A percentile compares a stretch with the other conserved stretches of the same genome.
These are phyloP conservation scores for Xylaria palmicola DNA, from an alignment of 495 filamentous ascomycete species.

Conservation along the genomic window DNA sequence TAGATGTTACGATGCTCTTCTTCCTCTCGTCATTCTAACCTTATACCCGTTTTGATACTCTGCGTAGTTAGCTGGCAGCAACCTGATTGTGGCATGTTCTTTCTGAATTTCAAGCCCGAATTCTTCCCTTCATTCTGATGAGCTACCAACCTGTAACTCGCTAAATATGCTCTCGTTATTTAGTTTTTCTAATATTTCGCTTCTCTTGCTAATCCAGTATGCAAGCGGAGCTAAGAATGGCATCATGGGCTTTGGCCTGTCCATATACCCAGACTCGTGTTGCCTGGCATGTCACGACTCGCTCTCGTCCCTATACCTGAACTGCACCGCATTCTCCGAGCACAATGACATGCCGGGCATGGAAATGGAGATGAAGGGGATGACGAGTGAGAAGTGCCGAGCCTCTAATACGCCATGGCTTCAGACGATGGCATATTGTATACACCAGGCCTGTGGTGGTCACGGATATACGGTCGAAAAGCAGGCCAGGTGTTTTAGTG, in stretches of 20 bases:
- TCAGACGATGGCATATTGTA: slow-evolving; percentile 13
- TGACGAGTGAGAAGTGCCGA: slow-evolving; percentile 10
- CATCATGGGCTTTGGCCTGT: slow-evolving; percentile 3
- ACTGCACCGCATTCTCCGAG: not conserved
- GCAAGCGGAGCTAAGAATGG: not conserved
- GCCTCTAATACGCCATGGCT: slow-evolving; percentile 9
- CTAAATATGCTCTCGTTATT: not conserved
- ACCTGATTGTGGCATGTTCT: not conserved
- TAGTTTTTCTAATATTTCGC: not conserved
- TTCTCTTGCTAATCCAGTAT: not conserved
- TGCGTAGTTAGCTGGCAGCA: not conserved
- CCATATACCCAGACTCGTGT: slow-evolving; percentile 1
- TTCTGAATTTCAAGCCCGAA: not conserved
- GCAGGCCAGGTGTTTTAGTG: not conserved
- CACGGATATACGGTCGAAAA: not conserved
- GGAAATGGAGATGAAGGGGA: slow-evolving; percentile 8
- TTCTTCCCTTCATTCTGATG: not conserved
- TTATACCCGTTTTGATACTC: not conserved
- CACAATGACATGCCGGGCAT: not conserved
- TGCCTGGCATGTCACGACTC: slow-evolving; percentile 2
- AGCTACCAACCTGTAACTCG: not conserved
- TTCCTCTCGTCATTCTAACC: not conserved
- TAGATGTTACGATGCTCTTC: not conserved
- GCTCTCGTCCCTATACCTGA: slow-evolving; percentile 4
- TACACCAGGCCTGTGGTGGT: not conserved